Evolutionary conservation across 2,329 filamentous ascomycete species (phyloP).

Genomic region (Clarireedia paspali): DNA sequence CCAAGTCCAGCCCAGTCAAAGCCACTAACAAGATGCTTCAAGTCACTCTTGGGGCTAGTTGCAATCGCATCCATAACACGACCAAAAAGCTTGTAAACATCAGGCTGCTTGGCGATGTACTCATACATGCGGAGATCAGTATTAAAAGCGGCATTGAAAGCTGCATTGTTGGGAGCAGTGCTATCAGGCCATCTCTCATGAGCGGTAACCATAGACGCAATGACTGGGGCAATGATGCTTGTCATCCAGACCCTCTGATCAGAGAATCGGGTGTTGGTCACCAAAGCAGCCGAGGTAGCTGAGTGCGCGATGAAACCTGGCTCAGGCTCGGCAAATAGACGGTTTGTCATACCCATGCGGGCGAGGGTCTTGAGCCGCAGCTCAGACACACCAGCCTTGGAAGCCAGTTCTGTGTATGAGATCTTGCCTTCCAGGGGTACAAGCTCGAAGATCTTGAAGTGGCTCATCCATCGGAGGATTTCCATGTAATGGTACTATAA

Average conservation of each 20-base stretch:
- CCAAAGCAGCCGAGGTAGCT: background rate
- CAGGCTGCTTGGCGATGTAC: too few species aligned
- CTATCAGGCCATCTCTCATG: background rate
- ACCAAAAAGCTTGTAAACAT: too few species aligned
- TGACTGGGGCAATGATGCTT: background rate
- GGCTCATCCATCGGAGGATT: background rate
- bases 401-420: background rate
- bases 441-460: background rate
- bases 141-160: background rate
- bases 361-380: background rate
- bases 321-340: background rate
- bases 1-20: too few species aligned
- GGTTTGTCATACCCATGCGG: background rate
- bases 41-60: too few species aligned
- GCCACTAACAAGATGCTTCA: too few species aligned
- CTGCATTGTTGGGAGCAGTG: background rate
- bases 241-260: too few species aligned
- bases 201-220: background rate
- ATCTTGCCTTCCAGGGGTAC: background rate
- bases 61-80: too few species aligned
- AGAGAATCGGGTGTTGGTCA: background rate
- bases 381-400: background rate
- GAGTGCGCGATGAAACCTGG: background rate
- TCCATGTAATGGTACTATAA: background rate
- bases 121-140: background rate